Evolutionary conservation across 2,329 filamentous ascomycete genomes (phyloP).

Genomic region (Tolypocladium inflatum): DNA sequence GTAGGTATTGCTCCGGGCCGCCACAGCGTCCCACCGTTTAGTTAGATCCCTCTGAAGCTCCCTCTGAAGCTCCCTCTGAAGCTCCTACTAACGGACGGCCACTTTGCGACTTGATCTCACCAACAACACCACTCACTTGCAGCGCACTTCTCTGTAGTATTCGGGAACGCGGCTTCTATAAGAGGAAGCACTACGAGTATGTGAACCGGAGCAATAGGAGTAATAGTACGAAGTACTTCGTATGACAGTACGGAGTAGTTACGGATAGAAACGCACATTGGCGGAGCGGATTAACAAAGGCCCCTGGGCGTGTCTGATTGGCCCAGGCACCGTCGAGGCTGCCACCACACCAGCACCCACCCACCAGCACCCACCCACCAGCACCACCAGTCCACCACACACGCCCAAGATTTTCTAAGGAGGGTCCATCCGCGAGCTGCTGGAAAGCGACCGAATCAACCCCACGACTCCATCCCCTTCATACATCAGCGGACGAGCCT

Average conservation of each 20-base stretch:
- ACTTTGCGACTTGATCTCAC: too few relatives aligned
- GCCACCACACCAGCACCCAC: background rate
- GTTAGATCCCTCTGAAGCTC: too few relatives aligned
- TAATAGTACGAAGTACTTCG: too few relatives aligned
- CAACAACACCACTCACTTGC: background rate
- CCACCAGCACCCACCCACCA: too few relatives aligned
- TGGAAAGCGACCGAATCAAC: slow-evolving; percentile 1
- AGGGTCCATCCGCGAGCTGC: background rate
- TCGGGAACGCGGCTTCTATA: background rate
- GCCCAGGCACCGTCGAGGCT: background rate
- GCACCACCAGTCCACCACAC: background rate
- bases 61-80: background rate
- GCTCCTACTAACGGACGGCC: background rate
- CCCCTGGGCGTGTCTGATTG: background rate
- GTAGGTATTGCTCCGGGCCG: background rate
- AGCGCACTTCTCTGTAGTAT: background rate
- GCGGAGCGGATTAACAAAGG: background rate
- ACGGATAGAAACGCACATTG: too few relatives aligned
- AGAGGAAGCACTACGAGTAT: too few relatives aligned
- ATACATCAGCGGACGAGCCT: background rate
- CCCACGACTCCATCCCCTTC: slow-evolving; percentile 1
- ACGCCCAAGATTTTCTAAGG: background rate
- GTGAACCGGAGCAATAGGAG: too few relatives aligned
- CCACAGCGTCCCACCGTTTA: background rate
- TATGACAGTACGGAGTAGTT: too few relatives aligned